phyloP scores from a whole-genome alignment of 2,329 filamentous ascomycete species.

The Cytospora piceicola region DNA sequence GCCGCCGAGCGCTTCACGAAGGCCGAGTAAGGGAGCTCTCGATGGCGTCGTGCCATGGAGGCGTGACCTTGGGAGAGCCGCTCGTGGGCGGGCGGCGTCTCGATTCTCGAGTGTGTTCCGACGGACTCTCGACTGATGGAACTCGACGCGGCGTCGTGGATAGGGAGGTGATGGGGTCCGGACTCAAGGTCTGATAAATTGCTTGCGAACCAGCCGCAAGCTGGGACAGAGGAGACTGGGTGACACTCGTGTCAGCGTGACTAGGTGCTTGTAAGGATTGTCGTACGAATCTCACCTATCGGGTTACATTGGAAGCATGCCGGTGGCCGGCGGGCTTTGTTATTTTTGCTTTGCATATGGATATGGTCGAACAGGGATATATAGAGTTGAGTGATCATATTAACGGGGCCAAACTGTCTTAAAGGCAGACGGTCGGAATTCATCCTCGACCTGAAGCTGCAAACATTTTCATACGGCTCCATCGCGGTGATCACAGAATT shows the following conservation, averaged over 20 bases:
- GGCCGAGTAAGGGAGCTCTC: background rate
- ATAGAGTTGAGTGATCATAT: background rate
- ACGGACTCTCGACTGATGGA: too few relatives aligned
- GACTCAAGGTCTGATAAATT: background rate
- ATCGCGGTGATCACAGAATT: background rate
- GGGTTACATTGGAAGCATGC: background rate
- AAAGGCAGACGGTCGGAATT: background rate
- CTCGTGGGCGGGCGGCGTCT: background rate
- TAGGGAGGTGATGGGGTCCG: background rate
- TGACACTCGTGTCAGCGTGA: background rate
- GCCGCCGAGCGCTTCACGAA: constrained; percentile 20
- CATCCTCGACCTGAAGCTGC: background rate
- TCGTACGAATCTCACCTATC: background rate
- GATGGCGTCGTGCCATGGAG: too few relatives aligned
- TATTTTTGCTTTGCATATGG: background rate
- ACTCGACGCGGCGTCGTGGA: too few relatives aligned
- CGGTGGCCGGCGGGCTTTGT: background rate
- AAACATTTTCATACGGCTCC: background rate
- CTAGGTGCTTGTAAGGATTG: background rate
- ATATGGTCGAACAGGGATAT: background rate
- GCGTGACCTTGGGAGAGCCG: background rate
- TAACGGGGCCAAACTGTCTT: background rate
- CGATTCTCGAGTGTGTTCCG: too few relatives aligned
- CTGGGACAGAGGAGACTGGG: background rate
- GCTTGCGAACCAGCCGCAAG: background rate